phyloP scores from a whole-genome alignment of 1,284 basidiomycete species.

The Cerioporus squamosus region DNA sequence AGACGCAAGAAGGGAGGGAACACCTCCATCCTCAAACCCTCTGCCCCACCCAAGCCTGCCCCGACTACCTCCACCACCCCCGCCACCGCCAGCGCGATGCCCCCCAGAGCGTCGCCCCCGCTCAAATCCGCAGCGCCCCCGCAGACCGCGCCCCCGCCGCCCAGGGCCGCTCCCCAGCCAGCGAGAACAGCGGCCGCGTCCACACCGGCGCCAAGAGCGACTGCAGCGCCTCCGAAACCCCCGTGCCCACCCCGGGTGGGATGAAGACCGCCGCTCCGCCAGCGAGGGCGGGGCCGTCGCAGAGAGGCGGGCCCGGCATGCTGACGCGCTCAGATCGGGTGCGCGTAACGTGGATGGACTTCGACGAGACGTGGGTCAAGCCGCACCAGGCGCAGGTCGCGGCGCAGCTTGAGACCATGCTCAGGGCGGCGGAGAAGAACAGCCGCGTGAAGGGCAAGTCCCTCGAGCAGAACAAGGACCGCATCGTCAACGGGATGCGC shows the following conservation, averaged over 20 bases:
- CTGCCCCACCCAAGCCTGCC: slow-evolving; percentile 18
- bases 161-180: slow-evolving; percentile 13
- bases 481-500: slow-evolving; percentile 15
- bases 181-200: slow-evolving; percentile 8
- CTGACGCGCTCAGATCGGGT: slow-evolving; percentile 22
- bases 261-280: slow-evolving; percentile 2
- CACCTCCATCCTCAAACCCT: slow-evolving; percentile 17
- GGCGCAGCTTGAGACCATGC: slow-evolving; percentile 11
- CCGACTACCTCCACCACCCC: background rate
- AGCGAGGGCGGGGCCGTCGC: slow-evolving; percentile 6
- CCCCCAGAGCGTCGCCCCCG: slow-evolving; percentile 18
- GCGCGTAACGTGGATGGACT: slow-evolving; percentile 18
- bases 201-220: slow-evolving; percentile 13
- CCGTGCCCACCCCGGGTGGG: slow-evolving; percentile 8
- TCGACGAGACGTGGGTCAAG: slow-evolving; percentile 18
- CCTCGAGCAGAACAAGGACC: slow-evolving; percentile 7
- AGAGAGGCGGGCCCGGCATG: background rate
- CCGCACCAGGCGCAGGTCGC: slow-evolving; percentile 10
- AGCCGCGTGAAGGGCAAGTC: slow-evolving; percentile 14
- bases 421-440: slow-evolving; percentile 13
- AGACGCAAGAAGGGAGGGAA: slow-evolving; percentile 17
- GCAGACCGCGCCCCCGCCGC: slow-evolving; percentile 12
- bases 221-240: slow-evolving; percentile 17
- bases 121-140: slow-evolving; percentile 12
- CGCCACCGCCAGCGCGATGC: slow-evolving; percentile 1